Conservation (phyloP, 2,329 filamentous ascomycete genomes). For the Scopulariopsis brevicaulis region DNA sequence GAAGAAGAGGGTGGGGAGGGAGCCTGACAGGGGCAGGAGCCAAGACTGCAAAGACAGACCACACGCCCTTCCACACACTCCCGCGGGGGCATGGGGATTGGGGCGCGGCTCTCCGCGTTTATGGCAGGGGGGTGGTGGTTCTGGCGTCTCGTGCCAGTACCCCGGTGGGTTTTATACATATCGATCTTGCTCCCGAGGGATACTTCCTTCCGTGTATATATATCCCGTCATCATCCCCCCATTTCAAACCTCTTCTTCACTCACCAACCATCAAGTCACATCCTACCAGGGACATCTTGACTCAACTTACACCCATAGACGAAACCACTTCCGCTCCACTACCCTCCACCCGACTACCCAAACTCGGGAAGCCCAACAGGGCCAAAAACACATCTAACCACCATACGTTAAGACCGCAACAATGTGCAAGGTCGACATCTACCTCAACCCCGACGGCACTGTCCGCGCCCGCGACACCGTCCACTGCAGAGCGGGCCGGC, state of each 20-base stretch:
- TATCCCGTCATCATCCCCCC: neutral
- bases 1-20: too few relatives aligned
- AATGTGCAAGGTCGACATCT: slow-evolving; percentile 40
- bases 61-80: too few relatives aligned
- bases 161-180: neutral
- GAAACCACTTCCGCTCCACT: neutral
- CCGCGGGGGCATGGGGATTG: too few relatives aligned
- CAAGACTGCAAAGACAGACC: too few relatives aligned
- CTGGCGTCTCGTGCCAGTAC: neutral
- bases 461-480: slow-evolving; percentile 21
- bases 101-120: too few relatives aligned
- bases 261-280: neutral
- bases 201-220: neutral
- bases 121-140: too few relatives aligned
- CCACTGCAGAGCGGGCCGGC: slow-evolving; percentile 25
- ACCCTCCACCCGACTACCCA: neutral
- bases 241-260: neutral
- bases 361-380: neutral
- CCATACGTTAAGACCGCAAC: slow-evolving; percentile 16
- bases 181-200: neutral
- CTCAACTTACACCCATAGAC: neutral
- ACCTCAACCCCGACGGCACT: slow-evolving; percentile 32
- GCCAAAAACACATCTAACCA: neutral
- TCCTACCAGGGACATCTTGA: neutral
- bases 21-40: too few relatives aligned